Evolutionary conservation across 2,329 filamentous ascomycete genomes (phyloP).

Genomic region (Penicillium fuscoglaucum): DNA sequence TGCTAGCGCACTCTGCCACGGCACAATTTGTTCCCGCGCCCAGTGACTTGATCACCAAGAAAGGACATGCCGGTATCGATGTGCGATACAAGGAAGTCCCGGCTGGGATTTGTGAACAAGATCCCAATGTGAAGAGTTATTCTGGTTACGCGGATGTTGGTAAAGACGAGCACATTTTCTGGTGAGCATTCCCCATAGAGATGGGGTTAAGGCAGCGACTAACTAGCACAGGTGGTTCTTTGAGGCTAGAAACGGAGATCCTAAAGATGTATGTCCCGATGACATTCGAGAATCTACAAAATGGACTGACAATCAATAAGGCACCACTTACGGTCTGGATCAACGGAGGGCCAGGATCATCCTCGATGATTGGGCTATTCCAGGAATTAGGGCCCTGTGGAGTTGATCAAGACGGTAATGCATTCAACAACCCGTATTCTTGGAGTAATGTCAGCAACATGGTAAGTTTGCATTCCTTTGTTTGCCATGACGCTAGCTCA

Average conservation of each 20-base stretch:
- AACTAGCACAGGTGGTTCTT: constrained; percentile 1
- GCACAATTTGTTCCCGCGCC: constrained; percentile 1
- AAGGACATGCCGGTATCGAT: constrained; percentile 9
- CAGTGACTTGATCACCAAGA: background rate
- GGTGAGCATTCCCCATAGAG: background rate
- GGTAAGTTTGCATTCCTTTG: background rate
- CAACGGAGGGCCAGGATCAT: constrained; percentile 3
- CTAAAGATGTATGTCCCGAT: background rate
- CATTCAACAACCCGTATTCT: constrained; percentile 1
- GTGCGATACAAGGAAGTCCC: constrained; percentile 24
- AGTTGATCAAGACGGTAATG: background rate
- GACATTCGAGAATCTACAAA: background rate
- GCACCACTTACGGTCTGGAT: constrained; percentile 5
- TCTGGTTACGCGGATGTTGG: constrained; percentile 25
- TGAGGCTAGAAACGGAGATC: constrained; percentile 2
- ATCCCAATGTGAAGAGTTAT: constrained; percentile 24
- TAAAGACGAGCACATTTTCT: constrained; percentile 24
- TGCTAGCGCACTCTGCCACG: background rate
- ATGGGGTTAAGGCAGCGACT: background rate
- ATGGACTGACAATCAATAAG: background rate
- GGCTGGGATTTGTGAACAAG: constrained; percentile 23
- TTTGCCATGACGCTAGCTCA: background rate
- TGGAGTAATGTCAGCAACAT: constrained; percentile 6
- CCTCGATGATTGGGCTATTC: background rate
- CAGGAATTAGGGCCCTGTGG: constrained; percentile 3